Evolutionary conservation across 1,139 yeast genomes (phyloP).

Genomic region (Candida sp.): DNA sequence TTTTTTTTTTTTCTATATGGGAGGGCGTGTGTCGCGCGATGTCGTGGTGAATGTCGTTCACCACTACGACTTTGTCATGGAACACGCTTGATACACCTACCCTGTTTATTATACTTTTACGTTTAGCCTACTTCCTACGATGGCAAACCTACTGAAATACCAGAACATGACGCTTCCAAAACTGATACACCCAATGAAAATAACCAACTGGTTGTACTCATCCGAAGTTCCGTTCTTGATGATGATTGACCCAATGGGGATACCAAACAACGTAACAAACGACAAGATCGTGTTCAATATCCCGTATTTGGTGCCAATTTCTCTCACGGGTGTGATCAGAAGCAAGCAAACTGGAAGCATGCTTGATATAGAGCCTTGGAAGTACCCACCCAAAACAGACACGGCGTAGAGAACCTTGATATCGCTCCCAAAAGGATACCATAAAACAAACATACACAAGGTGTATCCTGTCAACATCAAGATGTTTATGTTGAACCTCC

Average conservation of each 20-base stretch:
- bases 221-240: conserved; percentile 35
- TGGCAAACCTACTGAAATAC: conserved; percentile 32
- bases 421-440: conserved; percentile 44
- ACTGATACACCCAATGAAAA: conserved; percentile 38
- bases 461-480: conserved; percentile 34
- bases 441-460: conserved; percentile 35
- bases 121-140: conserved; percentile 36
- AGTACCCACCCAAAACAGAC: conserved; percentile 39
- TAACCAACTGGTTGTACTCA: conserved; percentile 36
- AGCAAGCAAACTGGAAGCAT: conserved; percentile 46
- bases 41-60: background rate
- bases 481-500: conserved; percentile 44
- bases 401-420: conserved; percentile 35
- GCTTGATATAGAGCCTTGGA: conserved; percentile 31
- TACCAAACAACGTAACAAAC: conserved; percentile 43
- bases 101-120: conserved; percentile 26
- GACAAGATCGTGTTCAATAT: conserved; percentile 42
- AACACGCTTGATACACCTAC: too few relatives aligned
- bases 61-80: background rate
- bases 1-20: too few relatives aligned
- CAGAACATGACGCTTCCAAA: conserved; percentile 32
- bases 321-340: conserved; percentile 38
- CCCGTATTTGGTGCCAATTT: conserved; percentile 46
- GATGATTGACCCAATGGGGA: conserved; percentile 47
- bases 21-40: background rate